Percentiles rank a stretch among this genome's conserved stretches.
These are phyloP conservation scores for Telfairia occidentalis DNA, from an alignment of 331 rosid species.

Conservation along the genomic window DNA sequence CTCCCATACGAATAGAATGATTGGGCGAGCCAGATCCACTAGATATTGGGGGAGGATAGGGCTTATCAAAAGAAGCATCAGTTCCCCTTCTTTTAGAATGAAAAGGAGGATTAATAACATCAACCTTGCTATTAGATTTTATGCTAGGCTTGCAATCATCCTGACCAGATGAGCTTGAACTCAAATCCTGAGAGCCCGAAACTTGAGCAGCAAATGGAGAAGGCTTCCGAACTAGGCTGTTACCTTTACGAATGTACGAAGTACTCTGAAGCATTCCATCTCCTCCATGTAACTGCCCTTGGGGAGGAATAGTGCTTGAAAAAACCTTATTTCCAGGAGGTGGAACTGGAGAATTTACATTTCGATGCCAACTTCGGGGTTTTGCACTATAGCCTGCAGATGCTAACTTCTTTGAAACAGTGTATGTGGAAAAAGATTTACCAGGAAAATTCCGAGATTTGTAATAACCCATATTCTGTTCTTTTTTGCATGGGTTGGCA, in stretches of 20 bases:
- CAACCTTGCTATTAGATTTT: slow-evolving; percentile 35
- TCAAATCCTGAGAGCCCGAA: slow-evolving; percentile 25
- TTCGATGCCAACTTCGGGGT: slow-evolving; percentile 67
- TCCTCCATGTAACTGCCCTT: slow-evolving; percentile 33
- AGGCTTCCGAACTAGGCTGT: slow-evolving; percentile 71
- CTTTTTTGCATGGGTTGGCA: slow-evolving; percentile 30
- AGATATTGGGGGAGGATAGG: slow-evolving; percentile 27
- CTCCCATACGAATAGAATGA: slow-evolving; percentile 20
- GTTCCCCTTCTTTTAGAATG: slow-evolving; percentile 23
- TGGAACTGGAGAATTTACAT: slow-evolving; percentile 24
- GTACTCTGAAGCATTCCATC: slow-evolving; percentile 42
- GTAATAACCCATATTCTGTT: slow-evolving; percentile 24
- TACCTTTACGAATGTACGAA: slow-evolving; percentile 89
- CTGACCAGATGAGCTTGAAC: slow-evolving; percentile 26
- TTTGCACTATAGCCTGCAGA: slow-evolving; percentile 40
- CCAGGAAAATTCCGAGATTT: slow-evolving; percentile 23
- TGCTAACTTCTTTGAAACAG: slow-evolving; percentile 28
- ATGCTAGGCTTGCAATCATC: slow-evolving; percentile 32
- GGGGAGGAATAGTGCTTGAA: slow-evolving; percentile 30
- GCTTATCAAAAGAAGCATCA: slow-evolving; percentile 30
- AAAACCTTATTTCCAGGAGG: slow-evolving; percentile 26
- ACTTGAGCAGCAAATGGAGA: slow-evolving; percentile 38
- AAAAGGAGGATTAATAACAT: slow-evolving; percentile 21
- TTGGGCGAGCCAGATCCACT: slow-evolving; percentile 19
- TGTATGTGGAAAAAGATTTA: slow-evolving; percentile 21